A percentile compares a stretch with the other conserved stretches of the same genome.
Evolutionary conservation across 129 eudicot species (phyloP).

Genomic region (Saposhnikovia divaricata): DNA sequence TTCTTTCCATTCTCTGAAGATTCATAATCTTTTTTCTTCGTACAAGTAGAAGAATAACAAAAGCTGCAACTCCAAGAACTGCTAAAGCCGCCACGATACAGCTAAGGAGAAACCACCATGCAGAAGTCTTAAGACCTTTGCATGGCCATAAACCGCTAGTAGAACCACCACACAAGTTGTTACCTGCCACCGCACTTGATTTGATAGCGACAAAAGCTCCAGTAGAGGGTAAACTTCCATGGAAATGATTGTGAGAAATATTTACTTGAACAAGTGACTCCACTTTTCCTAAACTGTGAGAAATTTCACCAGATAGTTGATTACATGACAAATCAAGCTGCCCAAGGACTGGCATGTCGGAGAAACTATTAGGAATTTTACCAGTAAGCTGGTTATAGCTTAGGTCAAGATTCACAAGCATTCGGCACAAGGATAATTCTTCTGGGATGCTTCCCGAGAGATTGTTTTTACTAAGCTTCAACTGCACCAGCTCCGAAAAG

Average conservation of each 20-base stretch:
- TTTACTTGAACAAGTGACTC: slow-evolving; percentile 72
- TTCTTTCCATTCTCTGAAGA: slow-evolving; percentile 25
- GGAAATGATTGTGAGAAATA: slow-evolving; percentile 57
- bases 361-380: slow-evolving; percentile 42
- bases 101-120: slow-evolving; percentile 34
- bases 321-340: slow-evolving; percentile 70
- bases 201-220: slow-evolving; percentile 72
- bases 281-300: slow-evolving; percentile 45
- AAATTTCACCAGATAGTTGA: slow-evolving; percentile 55
- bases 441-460: slow-evolving; percentile 57
- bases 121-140: slow-evolving; percentile 16
- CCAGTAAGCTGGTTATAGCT: slow-evolving; percentile 60
- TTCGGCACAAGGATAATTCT: slow-evolving; percentile 57
- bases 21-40: slow-evolving; percentile 17
- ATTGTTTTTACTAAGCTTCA: slow-evolving; percentile 36
- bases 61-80: slow-evolving; percentile 6
- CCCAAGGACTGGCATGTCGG: slow-evolving; percentile 68
- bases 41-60: slow-evolving; percentile 23
- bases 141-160: slow-evolving; percentile 51
- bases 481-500: slow-evolving; percentile 42
- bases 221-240: slow-evolving; percentile 61
- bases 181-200: slow-evolving; percentile 47
- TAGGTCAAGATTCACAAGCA: slow-evolving; percentile 59
- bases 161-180: slow-evolving; percentile 55
- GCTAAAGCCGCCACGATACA: slow-evolving; percentile 17